Base-by-base conservation (phyloP, 345 rosid species). In the Rhodamnia rubescens region DNA sequence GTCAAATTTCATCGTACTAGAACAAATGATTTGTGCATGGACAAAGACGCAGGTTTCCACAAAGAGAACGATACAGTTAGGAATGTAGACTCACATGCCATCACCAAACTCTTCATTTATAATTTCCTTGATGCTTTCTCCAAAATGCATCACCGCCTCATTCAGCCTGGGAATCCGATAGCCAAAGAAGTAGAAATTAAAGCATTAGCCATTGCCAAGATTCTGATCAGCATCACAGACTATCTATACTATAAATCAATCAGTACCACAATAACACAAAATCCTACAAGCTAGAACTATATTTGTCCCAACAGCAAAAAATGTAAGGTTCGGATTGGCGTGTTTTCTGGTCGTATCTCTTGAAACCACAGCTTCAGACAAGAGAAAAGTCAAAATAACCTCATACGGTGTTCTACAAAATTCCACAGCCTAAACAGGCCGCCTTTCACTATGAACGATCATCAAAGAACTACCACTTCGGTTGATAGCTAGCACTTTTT, bases 141-240 rank as follows among this genome's bases (percentile, higher is more conserved):
- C 99, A 53, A 92, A 96, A 91, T 96, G 99, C 99, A 96, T 96
- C 85, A 95, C 94, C 11, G 98, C 99, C 86, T 96, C 98, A 88
- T 95, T 93, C 90, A 95, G 91, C 95, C 99, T 94, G 51, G 53
- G 85, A 85, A 84, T 29, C 49, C 42, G 85, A 84, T 78, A n/a
- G 50, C 16, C 10, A 78, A 83, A 54, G 51, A 21, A 74, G 81
- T 32, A 20, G 20, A 22, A 32, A 29, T 42, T 52, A 20, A 59
- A 47, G 82, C 55, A 27, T 4, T 21, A 7, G 11, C 1, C 1
- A 64, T 54, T 36, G 61, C 69, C n/a, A 58, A 51, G 36, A 69
- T 32, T 18, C 80, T 36, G 26, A 36, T 36, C 80, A 69, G 80
- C 80, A 69, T 69, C 80, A 36, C 80, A 69, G 80, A 69, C 47